phyloP scores from a whole-genome alignment of 495 filamentous ascomycete genomes.

The Talaromyces stipitatus region DNA sequence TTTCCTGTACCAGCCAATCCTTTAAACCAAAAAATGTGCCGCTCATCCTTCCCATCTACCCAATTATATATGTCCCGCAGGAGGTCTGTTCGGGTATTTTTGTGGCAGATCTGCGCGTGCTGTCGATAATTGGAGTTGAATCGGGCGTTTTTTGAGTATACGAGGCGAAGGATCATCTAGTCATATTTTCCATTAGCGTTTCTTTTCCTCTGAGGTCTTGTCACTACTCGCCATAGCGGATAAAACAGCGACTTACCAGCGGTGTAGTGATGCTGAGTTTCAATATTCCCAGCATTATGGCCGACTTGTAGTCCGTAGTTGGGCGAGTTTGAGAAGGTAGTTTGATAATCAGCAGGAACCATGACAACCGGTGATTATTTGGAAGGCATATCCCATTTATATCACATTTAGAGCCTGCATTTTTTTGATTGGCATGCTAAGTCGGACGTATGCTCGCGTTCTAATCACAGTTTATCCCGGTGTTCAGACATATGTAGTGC shows the following conservation, averaged over 20 bases:
- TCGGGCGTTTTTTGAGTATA: not conserved
- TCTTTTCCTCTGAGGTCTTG: not conserved
- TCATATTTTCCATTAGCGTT: not conserved
- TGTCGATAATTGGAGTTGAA: not conserved
- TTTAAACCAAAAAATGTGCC: conserved; percentile 2
- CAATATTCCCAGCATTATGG: not conserved
- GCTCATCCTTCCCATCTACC: not conserved
- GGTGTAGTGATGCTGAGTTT: not conserved
- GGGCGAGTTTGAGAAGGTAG: not conserved
- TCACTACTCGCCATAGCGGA: too few species aligned
- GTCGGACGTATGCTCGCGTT: not conserved
- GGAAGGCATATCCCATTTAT: not conserved
- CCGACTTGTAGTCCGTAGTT: not conserved
- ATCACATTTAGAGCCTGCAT: not conserved
- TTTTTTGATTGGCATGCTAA: conserved; percentile 2
- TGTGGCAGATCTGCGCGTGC: not conserved
- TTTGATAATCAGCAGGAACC: not conserved
- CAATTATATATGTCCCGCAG: conserved; percentile 3
- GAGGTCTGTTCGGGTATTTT: not conserved
- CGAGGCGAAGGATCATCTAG: not conserved
- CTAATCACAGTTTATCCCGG: not conserved
- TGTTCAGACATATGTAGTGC: not conserved
- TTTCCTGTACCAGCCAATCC: conserved; percentile 36
- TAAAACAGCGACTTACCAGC: not conserved
- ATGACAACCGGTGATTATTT: not conserved